A percentile compares a stretch with the other conserved stretches of the same genome.
Conservation (phyloP, 768 basidiomycete genomes). For the Lentinus brumalis region DNA sequence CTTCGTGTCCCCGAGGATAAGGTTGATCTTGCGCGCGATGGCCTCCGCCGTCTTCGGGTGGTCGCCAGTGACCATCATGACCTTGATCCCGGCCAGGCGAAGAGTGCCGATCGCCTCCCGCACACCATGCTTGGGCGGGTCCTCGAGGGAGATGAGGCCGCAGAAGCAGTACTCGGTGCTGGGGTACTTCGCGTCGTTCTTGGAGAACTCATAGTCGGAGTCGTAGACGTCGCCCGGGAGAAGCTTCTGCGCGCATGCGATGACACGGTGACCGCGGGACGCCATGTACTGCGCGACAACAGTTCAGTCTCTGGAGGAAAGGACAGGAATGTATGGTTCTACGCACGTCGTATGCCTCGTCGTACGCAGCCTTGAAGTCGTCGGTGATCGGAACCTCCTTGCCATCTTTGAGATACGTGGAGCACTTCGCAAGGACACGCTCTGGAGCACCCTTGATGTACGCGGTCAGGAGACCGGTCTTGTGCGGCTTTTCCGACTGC, state of each 20-base stretch:
- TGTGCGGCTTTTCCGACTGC: conserved; percentile 59
- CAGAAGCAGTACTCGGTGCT: conserved; percentile 61
- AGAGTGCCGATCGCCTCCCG: conserved; percentile 73
- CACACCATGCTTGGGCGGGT: conserved; percentile 72
- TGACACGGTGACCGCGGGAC: conserved; percentile 73
- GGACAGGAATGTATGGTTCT: background rate
- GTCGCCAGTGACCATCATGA: conserved; percentile 78
- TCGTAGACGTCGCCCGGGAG: conserved; percentile 54
- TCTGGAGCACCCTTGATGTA: conserved; percentile 75
- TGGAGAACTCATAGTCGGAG: conserved; percentile 51
- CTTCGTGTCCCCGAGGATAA: conserved; percentile 66
- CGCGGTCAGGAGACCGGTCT: conserved; percentile 47
- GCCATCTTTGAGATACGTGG: conserved; percentile 60
- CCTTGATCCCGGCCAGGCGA: conserved; percentile 70
- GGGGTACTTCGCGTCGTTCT: conserved; percentile 56
- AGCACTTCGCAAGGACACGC: conserved; percentile 65
- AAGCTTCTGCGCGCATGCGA: conserved; percentile 66
- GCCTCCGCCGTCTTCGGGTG: conserved; percentile 77
- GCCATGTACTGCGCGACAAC: conserved; percentile 62
- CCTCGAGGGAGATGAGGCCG: conserved; percentile 66
- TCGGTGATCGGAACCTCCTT: conserved; percentile 50
- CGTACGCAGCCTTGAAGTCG: conserved; percentile 54
- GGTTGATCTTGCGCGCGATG: conserved; percentile 71
- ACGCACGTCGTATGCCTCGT: conserved; percentile 62
- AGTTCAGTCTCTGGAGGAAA: background rate